phyloP scores from a whole-genome alignment of 1,284 basidiomycete genomes.

The Pholiota adiposa region DNA sequence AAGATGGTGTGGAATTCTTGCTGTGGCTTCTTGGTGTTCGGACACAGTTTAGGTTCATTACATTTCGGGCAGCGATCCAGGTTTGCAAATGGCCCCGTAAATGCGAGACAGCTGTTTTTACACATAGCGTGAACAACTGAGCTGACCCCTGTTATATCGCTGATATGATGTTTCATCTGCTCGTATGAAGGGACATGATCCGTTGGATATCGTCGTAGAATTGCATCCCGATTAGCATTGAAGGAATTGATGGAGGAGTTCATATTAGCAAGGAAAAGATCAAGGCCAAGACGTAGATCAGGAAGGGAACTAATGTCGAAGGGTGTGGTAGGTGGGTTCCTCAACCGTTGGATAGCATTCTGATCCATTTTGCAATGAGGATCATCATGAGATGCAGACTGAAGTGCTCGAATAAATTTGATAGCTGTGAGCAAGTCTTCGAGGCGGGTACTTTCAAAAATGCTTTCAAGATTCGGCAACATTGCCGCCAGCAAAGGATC shows the following conservation, averaged over 20 bases:
- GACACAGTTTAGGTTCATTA: constrained; percentile 14
- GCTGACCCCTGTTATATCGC: constrained; percentile 13
- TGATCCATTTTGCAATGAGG: constrained; percentile 11
- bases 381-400: constrained; percentile 14
- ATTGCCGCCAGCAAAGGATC: constrained; percentile 5
- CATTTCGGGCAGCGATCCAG: constrained; percentile 18
- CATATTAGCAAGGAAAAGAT: constrained; percentile 15
- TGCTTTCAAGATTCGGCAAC: constrained; percentile 5
- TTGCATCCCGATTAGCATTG: constrained; percentile 23
- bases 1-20: constrained; percentile 21
- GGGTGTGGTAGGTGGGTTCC: constrained; percentile 16
- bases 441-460: constrained; percentile 6
- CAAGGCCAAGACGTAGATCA: constrained; percentile 12
- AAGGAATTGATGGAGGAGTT: constrained; percentile 25
- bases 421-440: constrained; percentile 12
- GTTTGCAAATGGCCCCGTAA: constrained; percentile 17
- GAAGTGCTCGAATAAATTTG: constrained; percentile 13
- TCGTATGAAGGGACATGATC: constrained; percentile 19
- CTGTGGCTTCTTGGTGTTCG: constrained; percentile 13
- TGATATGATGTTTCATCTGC: constrained; percentile 10
- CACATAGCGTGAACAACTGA: constrained; percentile 15
- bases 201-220: constrained; percentile 18
- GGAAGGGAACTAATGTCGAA: constrained; percentile 11
- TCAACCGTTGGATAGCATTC: constrained; percentile 3
- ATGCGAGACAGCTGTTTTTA: constrained; percentile 18